A percentile compares a stretch with the other conserved stretches of the same genome.
Conservation (phyloP, 2,329 filamentous ascomycete genomes). For the Colletotrichum spaethianum region DNA sequence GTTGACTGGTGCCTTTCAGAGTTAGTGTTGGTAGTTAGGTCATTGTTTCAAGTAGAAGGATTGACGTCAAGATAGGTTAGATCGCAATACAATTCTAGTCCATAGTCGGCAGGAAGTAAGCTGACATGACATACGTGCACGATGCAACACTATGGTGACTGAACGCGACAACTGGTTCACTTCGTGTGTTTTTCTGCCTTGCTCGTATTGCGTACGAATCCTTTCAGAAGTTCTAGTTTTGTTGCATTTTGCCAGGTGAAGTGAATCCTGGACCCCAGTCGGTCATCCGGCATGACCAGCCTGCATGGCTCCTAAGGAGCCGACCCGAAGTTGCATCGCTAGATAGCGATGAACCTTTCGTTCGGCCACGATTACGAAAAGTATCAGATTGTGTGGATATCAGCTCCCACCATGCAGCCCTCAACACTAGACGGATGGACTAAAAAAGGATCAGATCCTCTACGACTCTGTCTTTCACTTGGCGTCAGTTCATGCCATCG, state of each 20-base stretch:
- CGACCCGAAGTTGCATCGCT: too few species aligned
- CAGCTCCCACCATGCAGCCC: not conserved
- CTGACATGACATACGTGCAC: not conserved
- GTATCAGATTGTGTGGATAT: not conserved
- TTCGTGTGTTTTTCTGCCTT: too few species aligned
- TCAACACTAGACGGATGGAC: not conserved
- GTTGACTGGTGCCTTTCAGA: not conserved
- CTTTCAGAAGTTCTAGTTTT: not conserved
- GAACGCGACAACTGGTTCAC: not conserved
- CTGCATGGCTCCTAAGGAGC: not conserved
- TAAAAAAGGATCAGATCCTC: not conserved
- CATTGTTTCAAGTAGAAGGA: not conserved
- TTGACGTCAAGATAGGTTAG: too few species aligned
- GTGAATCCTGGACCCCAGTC: not conserved
- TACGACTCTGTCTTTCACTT: not conserved
- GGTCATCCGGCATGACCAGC: not conserved
- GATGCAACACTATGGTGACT: too few species aligned
- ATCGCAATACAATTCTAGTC: not conserved
- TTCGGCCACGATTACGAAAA: not conserved
- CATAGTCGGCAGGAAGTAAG: not conserved
- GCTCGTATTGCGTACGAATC: not conserved
- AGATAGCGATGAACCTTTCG: not conserved
- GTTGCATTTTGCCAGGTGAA: not conserved
- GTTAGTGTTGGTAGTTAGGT: too few species aligned
- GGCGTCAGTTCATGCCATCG: not conserved